Evolutionary conservation across 805 yeast genomes (phyloP).

Genomic region (Teunomyces aglyptinius): DNA sequence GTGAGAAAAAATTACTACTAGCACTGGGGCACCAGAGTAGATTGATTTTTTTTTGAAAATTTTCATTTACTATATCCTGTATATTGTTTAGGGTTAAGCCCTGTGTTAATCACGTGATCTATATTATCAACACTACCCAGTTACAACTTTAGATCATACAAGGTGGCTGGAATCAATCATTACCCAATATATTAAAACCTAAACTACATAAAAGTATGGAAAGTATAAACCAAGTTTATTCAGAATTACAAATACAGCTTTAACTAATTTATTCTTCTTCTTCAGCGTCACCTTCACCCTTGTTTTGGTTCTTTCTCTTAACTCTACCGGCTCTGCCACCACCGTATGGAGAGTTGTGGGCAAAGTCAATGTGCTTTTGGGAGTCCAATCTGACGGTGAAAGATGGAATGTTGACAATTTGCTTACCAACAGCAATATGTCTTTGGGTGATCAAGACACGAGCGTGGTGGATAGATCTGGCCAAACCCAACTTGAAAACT

Average conservation of each 20-base stretch:
- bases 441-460: slow-evolving; percentile 98
- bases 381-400: slow-evolving; percentile 99
- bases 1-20: slow-evolving; percentile 3
- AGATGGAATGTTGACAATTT: slow-evolving; percentile 96
- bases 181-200: slow-evolving; percentile 7
- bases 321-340: slow-evolving; percentile 99
- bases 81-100: slow-evolving; percentile 6
- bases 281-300: slow-evolving; percentile 63
- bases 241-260: slow-evolving; percentile 8
- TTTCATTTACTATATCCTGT: slow-evolving; percentile 2
- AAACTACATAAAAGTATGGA: slow-evolving; percentile 12
- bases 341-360: slow-evolving; percentile 99
- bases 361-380: slow-evolving; percentile 99
- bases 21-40: slow-evolving; percentile 2
- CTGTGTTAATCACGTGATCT: not conserved
- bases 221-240: slow-evolving; percentile 11
- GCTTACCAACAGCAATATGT: slow-evolving; percentile 99
- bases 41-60: slow-evolving; percentile 8
- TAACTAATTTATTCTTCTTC: slow-evolving; percentile 66
- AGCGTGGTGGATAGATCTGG: slow-evolving; percentile 99
- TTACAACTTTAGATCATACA: too few relatives aligned
- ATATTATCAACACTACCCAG: too few relatives aligned
- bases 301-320: slow-evolving; percentile 85
- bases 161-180: not conserved
- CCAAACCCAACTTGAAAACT: slow-evolving; percentile 99